Percentiles rank a stretch among this genome's conserved stretches.
Conservation (phyloP, 2,329 filamentous ascomycete species). For the Xenosphaeropsis pyriputrescens region DNA sequence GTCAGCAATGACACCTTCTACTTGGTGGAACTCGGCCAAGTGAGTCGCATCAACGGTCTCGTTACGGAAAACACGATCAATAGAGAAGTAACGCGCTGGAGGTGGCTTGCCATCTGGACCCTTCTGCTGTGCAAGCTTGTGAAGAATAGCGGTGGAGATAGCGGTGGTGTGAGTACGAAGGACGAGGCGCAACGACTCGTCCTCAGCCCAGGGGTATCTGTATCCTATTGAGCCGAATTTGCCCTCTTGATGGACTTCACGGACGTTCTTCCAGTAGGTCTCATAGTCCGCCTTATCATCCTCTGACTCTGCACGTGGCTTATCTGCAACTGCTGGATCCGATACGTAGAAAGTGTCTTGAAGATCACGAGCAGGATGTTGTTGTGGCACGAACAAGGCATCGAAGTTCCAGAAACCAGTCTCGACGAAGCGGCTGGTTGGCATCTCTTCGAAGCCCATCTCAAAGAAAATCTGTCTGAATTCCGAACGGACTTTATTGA, state of each 20-base stretch:
- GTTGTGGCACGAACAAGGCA: constrained; percentile 88
- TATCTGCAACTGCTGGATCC: constrained; percentile 66
- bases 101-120: constrained; percentile 52
- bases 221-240: constrained; percentile 95
- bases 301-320: constrained; percentile 39
- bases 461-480: constrained; percentile 98
- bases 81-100: constrained; percentile 89
- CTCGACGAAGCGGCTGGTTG: constrained; percentile 84
- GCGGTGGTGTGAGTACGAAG: constrained; percentile 94
- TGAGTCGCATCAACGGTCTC: constrained; percentile 96
- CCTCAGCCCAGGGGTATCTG: constrained; percentile 81
- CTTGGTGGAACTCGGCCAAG: constrained; percentile 95
- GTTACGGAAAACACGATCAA: constrained; percentile 96
- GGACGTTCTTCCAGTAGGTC: constrained; percentile 78
- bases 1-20: constrained; percentile 96
- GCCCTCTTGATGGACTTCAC: constrained; percentile 75
- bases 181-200: constrained; percentile 76
- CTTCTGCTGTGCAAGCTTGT: constrained; percentile 73
- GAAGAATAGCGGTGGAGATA: constrained; percentile 78
- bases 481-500: constrained; percentile 92
- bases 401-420: constrained; percentile 99
- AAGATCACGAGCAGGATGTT: constrained; percentile 91
- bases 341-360: constrained; percentile 99
- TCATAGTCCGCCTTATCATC: constrained; percentile 55
- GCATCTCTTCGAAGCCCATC: constrained; percentile 98